Evolutionary conservation across 805 yeast genomes (phyloP), one percentile per base, ranked within the genome.

Genomic region (Candida andamanensis): DNA sequence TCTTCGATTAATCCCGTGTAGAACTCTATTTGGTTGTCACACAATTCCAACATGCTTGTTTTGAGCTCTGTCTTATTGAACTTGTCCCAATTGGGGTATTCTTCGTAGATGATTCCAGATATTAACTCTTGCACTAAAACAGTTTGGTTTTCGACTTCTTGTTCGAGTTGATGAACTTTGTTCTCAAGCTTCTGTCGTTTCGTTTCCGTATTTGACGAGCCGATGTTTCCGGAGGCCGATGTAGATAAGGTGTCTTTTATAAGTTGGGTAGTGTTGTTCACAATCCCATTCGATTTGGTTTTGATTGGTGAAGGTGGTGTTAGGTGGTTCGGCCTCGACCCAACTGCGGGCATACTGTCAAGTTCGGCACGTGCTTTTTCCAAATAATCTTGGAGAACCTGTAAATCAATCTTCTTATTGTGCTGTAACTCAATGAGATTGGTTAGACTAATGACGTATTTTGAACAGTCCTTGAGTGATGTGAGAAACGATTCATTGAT

Each of bases 331-430:
- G 28, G 6, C 6, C 37, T 32, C n/a, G 34, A 25, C n/a, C 44
- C 35, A 4, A 30, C 35, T 10, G 47, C 45, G 15, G 54, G 52
- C 12, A 55, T 18, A 15, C 35, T 33, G 10, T 38, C 72, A 44
- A 78, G 76, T 44, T 90, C 97, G 24, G 63, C 61, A 29, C 73
- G 68, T 0, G 95, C 78, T 47, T 85, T 82, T 24, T 69, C 67
- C 35, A 87, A 62, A 58, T 90, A 90, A 33, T 83, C 94, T 24
- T 76, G 74, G 26, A 90, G 64, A 31, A 84, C 94, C 51, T 92
- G 97, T 49, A 81, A 80, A 54, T 90, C 98, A 17, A 90, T 74
- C 46, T 85, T 89, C 54, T 89, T 89, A 51, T 86, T 87, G 49
- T 90, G 97, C 43, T 90, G 86, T 35, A 84, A 69, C 50, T 82